Conservation (phyloP, 768 basidiomycete genomes). For the Ramaria rubella region DNA sequence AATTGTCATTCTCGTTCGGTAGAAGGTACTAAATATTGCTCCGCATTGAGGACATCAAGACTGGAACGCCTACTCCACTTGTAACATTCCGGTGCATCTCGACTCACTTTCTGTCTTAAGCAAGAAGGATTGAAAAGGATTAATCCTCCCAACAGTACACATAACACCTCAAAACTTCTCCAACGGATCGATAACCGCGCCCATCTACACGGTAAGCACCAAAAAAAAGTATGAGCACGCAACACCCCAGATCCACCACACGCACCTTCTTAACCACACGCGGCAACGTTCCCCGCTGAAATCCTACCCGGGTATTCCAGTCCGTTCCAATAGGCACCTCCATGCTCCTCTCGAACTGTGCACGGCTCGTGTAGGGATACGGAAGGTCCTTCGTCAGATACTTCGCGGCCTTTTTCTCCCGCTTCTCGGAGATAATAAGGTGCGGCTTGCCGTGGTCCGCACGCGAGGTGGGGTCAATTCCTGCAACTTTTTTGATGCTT, state of each 20-base stretch:
- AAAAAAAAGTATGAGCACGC: background rate
- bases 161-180: slow-evolving; percentile 46
- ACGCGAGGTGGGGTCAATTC: slow-evolving; percentile 71
- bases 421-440: slow-evolving; percentile 93
- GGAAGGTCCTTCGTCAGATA: slow-evolving; percentile 90
- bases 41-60: too few species aligned
- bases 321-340: slow-evolving; percentile 78
- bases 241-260: background rate
- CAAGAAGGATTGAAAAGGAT: too few species aligned
- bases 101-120: too few species aligned
- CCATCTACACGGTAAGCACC: slow-evolving; percentile 42
- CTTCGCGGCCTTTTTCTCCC: slow-evolving; percentile 88
- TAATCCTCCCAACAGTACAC: background rate
- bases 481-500: slow-evolving; percentile 75
- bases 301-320: slow-evolving; percentile 86
- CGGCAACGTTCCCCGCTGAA: slow-evolving; percentile 80
- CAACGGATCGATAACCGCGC: slow-evolving; percentile 62
- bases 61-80: too few species aligned
- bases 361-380: slow-evolving; percentile 88
- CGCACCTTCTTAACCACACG: slow-evolving; percentile 80
- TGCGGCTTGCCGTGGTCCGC: slow-evolving; percentile 81
- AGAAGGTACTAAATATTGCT: too few species aligned
- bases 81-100: too few species aligned
- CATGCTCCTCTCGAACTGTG: slow-evolving; percentile 85
- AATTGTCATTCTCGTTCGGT: too few species aligned